Percentiles rank a stretch among this genome's conserved stretches.
Evolutionary conservation across 2,329 filamentous ascomycete genomes (phyloP).

Genomic region (Didymella arachidicola): DNA sequence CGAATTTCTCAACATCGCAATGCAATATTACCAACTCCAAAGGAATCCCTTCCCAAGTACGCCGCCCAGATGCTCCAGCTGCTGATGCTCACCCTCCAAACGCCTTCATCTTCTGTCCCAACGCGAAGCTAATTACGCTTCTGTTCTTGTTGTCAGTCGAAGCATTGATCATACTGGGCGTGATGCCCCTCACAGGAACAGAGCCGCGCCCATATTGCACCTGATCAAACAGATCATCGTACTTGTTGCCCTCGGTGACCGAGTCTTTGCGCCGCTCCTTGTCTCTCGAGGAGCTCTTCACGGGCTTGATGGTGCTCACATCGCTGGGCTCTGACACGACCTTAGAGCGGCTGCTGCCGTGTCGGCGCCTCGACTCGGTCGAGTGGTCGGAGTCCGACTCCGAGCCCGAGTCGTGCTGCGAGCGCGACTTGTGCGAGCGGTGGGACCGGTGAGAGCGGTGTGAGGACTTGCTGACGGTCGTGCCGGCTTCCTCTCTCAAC

Average conservation of each 20-base stretch:
- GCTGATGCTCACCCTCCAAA: conserved; percentile 30
- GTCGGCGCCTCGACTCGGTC: conserved; percentile 28
- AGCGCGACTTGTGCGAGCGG: conserved; percentile 37
- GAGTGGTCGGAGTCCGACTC: conserved; percentile 29
- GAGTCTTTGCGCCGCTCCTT: conserved; percentile 43
- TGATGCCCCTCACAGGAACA: conserved; percentile 48
- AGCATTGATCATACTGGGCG: conserved; percentile 49
- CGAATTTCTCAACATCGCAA: too few relatives aligned
- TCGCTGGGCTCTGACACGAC: conserved; percentile 47
- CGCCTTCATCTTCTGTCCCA: conserved; percentile 43
- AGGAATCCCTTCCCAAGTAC: neutral
- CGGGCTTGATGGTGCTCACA: conserved; percentile 45
- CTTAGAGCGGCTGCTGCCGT: conserved; percentile 30
- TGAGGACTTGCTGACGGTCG: conserved; percentile 41
- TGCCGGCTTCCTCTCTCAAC: conserved; percentile 26
- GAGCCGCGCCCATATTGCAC: conserved; percentile 42
- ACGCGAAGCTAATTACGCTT: conserved; percentile 46
- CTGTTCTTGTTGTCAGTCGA: conserved; percentile 44
- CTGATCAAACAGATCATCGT: conserved; percentile 41
- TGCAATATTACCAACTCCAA: too few relatives aligned
- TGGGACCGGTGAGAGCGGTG: conserved; percentile 36
- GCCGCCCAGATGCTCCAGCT: neutral
- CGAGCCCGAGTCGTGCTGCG: conserved; percentile 6
- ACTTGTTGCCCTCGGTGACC: conserved; percentile 36
- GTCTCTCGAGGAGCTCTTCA: conserved; percentile 22